phyloP scores from a whole-genome alignment of 176 grass and related monocot genomes.

The Triticum monococcum region DNA sequence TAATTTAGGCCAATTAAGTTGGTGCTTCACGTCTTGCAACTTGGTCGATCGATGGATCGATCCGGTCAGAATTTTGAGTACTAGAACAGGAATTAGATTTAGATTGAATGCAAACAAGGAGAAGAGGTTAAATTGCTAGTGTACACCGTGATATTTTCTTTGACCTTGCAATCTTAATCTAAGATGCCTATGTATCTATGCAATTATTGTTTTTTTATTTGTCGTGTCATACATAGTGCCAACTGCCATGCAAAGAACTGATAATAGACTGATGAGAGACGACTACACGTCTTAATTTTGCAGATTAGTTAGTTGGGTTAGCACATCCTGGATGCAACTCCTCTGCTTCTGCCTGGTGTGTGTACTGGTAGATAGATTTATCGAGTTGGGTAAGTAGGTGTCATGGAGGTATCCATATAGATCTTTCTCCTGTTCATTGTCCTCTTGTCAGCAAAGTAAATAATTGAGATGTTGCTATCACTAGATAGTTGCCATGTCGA shows the following conservation, averaged over 20 bases:
- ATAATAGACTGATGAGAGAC: not conserved
- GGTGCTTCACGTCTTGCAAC: not conserved
- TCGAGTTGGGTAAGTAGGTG: not conserved
- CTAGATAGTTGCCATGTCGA: not conserved
- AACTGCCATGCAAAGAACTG: not conserved
- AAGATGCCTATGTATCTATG: too few species aligned
- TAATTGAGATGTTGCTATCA: not conserved
- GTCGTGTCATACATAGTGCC: not conserved
- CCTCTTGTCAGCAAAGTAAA: not conserved
- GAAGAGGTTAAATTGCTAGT: not conserved
- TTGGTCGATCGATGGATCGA: not conserved
- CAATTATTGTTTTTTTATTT: too few species aligned
- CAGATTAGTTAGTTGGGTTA: not conserved
- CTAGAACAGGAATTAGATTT: not conserved
- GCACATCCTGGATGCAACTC: not conserved
- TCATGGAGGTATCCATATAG: not conserved
- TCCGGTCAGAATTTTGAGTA: not conserved
- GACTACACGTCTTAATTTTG: not conserved
- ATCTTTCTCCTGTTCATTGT: not conserved
- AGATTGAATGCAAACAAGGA: not conserved
- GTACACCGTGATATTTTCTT: not conserved
- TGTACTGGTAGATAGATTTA: not conserved
- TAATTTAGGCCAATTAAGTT: not conserved
- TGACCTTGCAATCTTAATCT: not conserved
- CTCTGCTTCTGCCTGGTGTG: conserved; percentile 25